Conservation (phyloP, 164 flowering plant genomes). For the Macadamia integrifolia region DNA sequence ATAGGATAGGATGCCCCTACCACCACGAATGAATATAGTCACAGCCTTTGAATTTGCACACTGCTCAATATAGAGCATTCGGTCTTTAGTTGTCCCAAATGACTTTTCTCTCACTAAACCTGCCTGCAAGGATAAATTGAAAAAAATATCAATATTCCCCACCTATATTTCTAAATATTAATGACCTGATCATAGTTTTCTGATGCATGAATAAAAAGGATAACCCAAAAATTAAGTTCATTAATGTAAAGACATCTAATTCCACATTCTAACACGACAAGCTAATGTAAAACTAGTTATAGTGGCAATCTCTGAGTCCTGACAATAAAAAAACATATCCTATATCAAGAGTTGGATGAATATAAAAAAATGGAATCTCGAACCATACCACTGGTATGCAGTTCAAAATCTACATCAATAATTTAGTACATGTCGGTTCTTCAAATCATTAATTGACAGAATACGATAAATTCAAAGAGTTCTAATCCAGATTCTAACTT, state of each 20-base stretch:
- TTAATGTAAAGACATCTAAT: background rate
- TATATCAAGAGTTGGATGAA: too few species aligned
- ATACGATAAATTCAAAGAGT: too few species aligned
- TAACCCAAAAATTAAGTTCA: background rate
- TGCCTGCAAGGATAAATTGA: slow-evolving; percentile 47
- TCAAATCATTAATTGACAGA: too few species aligned
- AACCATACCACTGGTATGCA: background rate
- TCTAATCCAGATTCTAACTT: too few species aligned
- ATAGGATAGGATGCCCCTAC: slow-evolving; percentile 32
- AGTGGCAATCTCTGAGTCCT: too few species aligned
- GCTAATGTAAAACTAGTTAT: background rate
- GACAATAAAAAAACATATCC: too few species aligned
- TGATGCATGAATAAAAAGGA: too few species aligned
- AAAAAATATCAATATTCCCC: background rate
- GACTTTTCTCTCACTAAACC: slow-evolving; percentile 91
- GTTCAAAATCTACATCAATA: background rate
- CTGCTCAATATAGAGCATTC: slow-evolving; percentile 94
- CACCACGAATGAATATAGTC: slow-evolving; percentile 85
- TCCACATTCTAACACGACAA: too few species aligned
- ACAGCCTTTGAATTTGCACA: slow-evolving; percentile 97
- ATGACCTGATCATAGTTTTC: background rate
- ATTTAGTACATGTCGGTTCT: too few species aligned
- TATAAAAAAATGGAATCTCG: background rate
- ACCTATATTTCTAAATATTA: too few species aligned
- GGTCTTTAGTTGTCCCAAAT: slow-evolving; percentile 96